Conservation (phyloP, 164 flowering plant genomes). For the Nelumbo lutea region DNA sequence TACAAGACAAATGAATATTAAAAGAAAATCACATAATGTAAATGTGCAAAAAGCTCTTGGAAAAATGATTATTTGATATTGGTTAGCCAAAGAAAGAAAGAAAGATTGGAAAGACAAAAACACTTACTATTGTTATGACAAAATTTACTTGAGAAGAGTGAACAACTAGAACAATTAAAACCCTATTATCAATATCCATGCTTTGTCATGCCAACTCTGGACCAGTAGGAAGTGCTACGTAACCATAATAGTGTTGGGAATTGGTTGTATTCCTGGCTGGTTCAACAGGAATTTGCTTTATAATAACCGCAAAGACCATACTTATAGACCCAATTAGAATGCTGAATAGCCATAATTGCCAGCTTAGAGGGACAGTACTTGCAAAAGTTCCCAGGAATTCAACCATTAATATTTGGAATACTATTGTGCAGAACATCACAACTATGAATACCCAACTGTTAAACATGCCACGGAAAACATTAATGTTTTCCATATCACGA, state of each 20-base stretch:
- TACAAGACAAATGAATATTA: too few species aligned
- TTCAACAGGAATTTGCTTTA: slow-evolving; percentile 66
- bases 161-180: too few species aligned
- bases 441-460: slow-evolving; percentile 49
- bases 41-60: too few species aligned
- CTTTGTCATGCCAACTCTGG: background rate
- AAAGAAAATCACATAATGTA: too few species aligned
- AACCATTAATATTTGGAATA: slow-evolving; percentile 65
- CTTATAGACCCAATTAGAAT: slow-evolving; percentile 49
- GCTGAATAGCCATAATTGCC: slow-evolving; percentile 58
- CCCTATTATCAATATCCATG: background rate
- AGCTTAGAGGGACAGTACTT: slow-evolving; percentile 54
- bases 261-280: background rate
- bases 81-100: too few species aligned
- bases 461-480: slow-evolving; percentile 56
- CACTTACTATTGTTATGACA: too few species aligned
- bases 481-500: slow-evolving; percentile 75
- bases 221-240: slow-evolving; percentile 36
- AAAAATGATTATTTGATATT: too few species aligned
- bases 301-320: slow-evolving; percentile 38
- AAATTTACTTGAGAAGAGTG: too few species aligned
- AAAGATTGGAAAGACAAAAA: too few species aligned
- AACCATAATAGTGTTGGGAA: slow-evolving; percentile 38
- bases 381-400: slow-evolving; percentile 73
- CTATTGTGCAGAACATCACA: slow-evolving; percentile 43